These are phyloP conservation scores for Ambispora gerdemannii DNA, from an alignment of 192 early-diverging fungal genomes.

Conservation along the genomic window DNA sequence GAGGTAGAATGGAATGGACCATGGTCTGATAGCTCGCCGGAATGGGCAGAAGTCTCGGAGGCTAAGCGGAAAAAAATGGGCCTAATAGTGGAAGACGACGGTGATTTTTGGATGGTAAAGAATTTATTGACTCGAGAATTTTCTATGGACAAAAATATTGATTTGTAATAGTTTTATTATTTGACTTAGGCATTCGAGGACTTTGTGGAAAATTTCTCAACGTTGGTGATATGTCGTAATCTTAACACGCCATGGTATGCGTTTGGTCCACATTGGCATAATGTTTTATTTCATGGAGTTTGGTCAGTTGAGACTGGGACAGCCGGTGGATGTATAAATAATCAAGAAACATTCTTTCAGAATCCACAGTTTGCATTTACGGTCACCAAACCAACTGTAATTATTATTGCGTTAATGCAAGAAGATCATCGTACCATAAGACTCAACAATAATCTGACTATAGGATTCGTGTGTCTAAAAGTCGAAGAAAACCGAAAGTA, in stretches of 20 bases:
- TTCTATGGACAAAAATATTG: neutral
- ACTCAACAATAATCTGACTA: slow-evolving; percentile 26
- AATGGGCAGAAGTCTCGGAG: slow-evolving; percentile 39
- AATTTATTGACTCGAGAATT: neutral
- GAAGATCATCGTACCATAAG: slow-evolving; percentile 30
- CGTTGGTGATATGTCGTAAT: slow-evolving; percentile 43
- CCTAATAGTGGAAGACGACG: slow-evolving; percentile 33
- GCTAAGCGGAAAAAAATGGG: slow-evolving; percentile 37
- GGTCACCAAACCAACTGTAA: slow-evolving; percentile 11
- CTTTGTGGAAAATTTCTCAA: slow-evolving; percentile 42
- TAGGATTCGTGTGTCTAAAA: slow-evolving; percentile 39
- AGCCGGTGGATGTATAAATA: slow-evolving; percentile 44
- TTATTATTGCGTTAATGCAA: slow-evolving; percentile 47
- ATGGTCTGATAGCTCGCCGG: slow-evolving; percentile 41
- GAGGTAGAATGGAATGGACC: slow-evolving; percentile 37
- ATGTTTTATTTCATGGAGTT: slow-evolving; percentile 30
- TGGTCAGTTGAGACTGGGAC: slow-evolving; percentile 41
- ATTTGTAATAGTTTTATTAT: slow-evolving; percentile 14
- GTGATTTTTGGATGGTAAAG: slow-evolving; percentile 52
- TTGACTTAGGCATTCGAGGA: slow-evolving; percentile 32
- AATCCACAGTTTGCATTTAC: slow-evolving; percentile 45
- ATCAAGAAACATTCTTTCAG: slow-evolving; percentile 37
- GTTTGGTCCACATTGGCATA: slow-evolving; percentile 36
- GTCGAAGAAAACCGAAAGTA: slow-evolving; percentile 46
- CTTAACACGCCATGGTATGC: slow-evolving; percentile 31